Evolutionary conservation across 768 basidiomycete species (phyloP).

Genomic region (Lactarius trivialis): DNA sequence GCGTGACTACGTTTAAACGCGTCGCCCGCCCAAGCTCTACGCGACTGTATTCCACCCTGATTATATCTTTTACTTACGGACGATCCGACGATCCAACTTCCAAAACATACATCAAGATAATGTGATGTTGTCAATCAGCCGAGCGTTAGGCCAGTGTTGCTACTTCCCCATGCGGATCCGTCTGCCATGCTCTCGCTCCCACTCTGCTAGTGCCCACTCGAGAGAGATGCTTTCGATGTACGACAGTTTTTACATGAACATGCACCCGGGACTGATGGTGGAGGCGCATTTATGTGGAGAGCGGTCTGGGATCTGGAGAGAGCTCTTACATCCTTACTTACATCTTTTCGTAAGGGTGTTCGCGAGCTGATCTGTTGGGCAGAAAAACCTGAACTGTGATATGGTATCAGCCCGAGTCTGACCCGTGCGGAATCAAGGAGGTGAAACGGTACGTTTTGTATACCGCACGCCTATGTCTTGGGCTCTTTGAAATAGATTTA

Average conservation of each 20-base stretch:
- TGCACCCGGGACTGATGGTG: conserved; percentile 50
- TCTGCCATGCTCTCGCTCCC: conserved; percentile 28
- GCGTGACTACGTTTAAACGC: conserved; percentile 41
- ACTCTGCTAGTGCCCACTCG: conserved; percentile 12
- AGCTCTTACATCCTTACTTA: conserved; percentile 54
- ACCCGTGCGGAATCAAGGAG: too few species aligned
- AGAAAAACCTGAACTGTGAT: too few species aligned
- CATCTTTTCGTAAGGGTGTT: neutral
- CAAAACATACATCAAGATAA: conserved; percentile 14
- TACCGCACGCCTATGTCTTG: too few species aligned
- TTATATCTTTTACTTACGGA: conserved; percentile 83
- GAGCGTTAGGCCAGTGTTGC: conserved; percentile 71
- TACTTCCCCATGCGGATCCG: conserved; percentile 59
- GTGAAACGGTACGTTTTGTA: too few species aligned
- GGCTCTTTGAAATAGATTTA: neutral
- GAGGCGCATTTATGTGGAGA: conserved; percentile 80
- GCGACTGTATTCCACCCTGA: conserved; percentile 74
- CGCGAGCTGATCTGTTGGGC: conserved; percentile 10
- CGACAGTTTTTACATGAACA: conserved; percentile 54
- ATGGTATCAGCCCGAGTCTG: too few species aligned
- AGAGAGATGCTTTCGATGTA: conserved; percentile 58
- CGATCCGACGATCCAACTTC: too few species aligned
- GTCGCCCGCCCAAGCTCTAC: conserved; percentile 54
- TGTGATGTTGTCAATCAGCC: conserved; percentile 42
- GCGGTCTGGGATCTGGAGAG: conserved; percentile 46